Evolutionary conservation across 2,329 filamentous ascomycete genomes (phyloP).

Genomic region (Phialocephala sp.): DNA sequence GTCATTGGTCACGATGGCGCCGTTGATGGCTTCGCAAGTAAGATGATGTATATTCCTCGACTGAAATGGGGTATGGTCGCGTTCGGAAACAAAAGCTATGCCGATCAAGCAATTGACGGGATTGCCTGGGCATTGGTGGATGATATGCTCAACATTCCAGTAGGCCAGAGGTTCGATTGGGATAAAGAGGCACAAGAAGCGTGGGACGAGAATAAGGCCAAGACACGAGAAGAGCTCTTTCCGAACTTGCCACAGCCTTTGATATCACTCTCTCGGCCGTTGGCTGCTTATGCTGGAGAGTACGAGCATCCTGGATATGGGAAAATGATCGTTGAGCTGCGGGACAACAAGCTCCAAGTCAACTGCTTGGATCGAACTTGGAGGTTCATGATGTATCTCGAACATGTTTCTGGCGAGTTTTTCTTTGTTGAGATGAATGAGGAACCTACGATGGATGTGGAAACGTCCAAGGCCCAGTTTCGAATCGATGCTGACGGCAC

Average conservation of each 20-base stretch:
- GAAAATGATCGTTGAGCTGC: conserved; percentile 18
- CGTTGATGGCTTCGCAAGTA: conserved; percentile 23
- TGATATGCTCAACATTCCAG: conserved; percentile 24
- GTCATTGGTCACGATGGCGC: conserved; percentile 24
- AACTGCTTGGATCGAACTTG: conserved; percentile 27
- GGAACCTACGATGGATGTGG: conserved; percentile 10
- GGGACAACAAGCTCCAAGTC: conserved; percentile 23
- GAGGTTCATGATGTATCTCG: conserved; percentile 23
- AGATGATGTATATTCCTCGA: conserved; percentile 28
- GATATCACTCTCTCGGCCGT: conserved; percentile 13
- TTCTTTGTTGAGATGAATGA: conserved; percentile 25
- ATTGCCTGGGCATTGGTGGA: conserved; percentile 28
- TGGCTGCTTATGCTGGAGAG: conserved; percentile 19
- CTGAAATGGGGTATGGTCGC: conserved; percentile 28
- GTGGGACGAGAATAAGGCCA: conserved; percentile 10
- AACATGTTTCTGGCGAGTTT: conserved; percentile 28
- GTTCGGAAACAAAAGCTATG: conserved; percentile 20
- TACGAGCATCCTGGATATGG: conserved; percentile 29
- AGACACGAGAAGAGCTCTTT: conserved; percentile 26
- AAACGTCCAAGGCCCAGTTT: conserved; percentile 24
- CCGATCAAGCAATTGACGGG: conserved; percentile 19
- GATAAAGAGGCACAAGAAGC: conserved; percentile 20
- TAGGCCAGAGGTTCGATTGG: conserved; percentile 28
- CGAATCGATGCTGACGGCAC: conserved; percentile 20
- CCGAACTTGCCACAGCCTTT: conserved; percentile 25